Conservation (phyloP, 306 rosid genomes). For the Cucumis cinereus region DNA sequence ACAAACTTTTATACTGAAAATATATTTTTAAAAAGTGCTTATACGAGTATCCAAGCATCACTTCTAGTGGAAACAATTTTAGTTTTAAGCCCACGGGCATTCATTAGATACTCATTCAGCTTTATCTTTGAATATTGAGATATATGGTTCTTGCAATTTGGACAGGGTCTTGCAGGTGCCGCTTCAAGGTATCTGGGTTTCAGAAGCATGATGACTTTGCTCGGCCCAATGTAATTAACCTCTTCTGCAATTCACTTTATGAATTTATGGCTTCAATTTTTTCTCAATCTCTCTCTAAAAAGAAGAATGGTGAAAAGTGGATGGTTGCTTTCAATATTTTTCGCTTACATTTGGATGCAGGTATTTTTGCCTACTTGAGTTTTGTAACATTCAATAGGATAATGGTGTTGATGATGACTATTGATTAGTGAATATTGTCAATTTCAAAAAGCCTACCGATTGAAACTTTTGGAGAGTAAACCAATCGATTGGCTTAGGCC, state of each 20-base stretch:
- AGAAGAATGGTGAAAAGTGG: not conserved
- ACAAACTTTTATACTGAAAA: no score
- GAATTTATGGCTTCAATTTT: not conserved
- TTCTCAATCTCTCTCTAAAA: not conserved
- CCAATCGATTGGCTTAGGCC: not conserved
- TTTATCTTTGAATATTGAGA: conserved; percentile 4
- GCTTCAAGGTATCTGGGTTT: conserved; percentile 83
- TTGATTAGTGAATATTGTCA: not conserved
- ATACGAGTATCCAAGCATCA: not conserved
- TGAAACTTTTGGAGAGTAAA: not conserved
- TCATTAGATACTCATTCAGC: not conserved
- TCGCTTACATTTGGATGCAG: not conserved
- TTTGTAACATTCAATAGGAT: not conserved
- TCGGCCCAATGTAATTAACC: conserved; percentile 76
- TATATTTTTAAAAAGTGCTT: not conserved
- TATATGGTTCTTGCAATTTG: conserved; percentile 8
- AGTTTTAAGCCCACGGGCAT: not conserved
- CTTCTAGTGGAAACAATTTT: not conserved
- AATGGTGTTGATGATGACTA: not conserved
- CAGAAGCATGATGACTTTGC: conserved; percentile 73
- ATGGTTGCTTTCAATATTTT: not conserved
- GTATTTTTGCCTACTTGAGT: not conserved
- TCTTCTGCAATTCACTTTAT: conserved; percentile 14
- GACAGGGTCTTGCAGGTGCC: conserved; percentile 82
- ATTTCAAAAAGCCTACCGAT: not conserved